phyloP scores from a whole-genome alignment of 73 alveolate species.

The Breviolum minutum region DNA sequence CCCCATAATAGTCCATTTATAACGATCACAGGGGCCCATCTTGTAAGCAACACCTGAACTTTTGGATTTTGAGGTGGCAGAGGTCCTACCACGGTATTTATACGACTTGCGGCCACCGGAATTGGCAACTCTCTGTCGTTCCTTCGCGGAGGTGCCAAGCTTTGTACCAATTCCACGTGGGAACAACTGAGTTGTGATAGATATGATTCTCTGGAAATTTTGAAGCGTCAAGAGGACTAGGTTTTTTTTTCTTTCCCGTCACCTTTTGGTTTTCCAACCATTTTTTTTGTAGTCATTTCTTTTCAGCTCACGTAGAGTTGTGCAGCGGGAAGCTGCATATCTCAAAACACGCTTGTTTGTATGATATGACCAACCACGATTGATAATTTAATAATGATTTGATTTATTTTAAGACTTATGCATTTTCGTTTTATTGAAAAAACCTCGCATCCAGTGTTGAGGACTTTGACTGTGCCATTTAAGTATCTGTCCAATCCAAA shows the following conservation, averaged over 20 bases:
- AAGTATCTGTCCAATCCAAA: neutral
- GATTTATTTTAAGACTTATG: no score
- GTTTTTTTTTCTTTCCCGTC: no score
- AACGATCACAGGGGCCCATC: neutral
- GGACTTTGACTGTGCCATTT: neutral
- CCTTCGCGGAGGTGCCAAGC: constrained; percentile 49
- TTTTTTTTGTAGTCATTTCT: neutral
- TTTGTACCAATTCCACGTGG: neutral
- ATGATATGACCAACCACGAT: neutral
- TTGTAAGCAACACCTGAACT: neutral
- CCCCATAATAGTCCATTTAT: neutral
- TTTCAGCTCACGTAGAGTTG: neutral
- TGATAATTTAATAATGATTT: neutral
- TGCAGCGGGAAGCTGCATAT: neutral
- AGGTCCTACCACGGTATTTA: constrained; percentile 60
- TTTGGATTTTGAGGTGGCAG: constrained; percentile 3
- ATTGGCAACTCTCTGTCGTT: constrained; percentile 42
- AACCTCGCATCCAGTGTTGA: neutral
- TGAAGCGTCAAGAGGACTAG: no score
- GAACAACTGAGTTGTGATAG: neutral
- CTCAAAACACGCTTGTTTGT: no score
- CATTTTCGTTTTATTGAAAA: neutral
- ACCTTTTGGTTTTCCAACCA: no score
- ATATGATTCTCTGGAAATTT: no score
- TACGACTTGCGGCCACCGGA: constrained; percentile 75